Evolutionary conservation across 495 filamentous ascomycete genomes (phyloP), one percentile per base, ranked within the genome.

Genomic region (Hyaloscypha bicolor): DNA sequence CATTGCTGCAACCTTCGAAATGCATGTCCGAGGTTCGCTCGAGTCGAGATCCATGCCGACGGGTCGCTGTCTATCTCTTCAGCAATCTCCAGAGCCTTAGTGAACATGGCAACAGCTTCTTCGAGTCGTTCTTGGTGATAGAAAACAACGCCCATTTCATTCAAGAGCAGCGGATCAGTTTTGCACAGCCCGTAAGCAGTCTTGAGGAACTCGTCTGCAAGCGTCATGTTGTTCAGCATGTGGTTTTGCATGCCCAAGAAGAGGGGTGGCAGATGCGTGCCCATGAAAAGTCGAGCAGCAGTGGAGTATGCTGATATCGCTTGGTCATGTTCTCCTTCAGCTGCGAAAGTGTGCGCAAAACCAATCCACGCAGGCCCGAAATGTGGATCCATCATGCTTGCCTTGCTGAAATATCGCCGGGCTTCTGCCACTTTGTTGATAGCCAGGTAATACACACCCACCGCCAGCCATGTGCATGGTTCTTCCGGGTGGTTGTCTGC

Each of bases 161-260:
- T 98, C 22, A 99, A 83, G 6, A 99, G 85, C 9, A 98, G 80
- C 4, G 95, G 96, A 70, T 99, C 95, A 29, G 86, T 85, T 74
- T 87, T 80, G 81, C 89, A 88, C 67, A 93, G 85, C 12, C 78
- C 78, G 77, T 94, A 94, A 0, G 96, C 95, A 3, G 93, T 91
- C 72, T 88, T 93, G 22, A 98, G 86, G 76, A 97, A 97, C 76
- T 99, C 94, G 67, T 96, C 91, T n/a, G 95, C 96, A 0, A 97
- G 83, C 2, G 88, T 90, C 87, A 97, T 91, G 73, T 99, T 96
- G 76, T 96, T 95, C 72, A 98, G 83, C 57, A 93, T 92, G 53
- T 97, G 87, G 76, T 98, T 95, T 78, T 99, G 95, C 95, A 99
- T 99, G 9, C 95, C 95, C 9, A 99, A 80, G 77, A 97, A 99